These are phyloP conservation scores for Buxus sempervirens DNA, from an alignment of 164 flowering plant species.

Conservation along the genomic window DNA sequence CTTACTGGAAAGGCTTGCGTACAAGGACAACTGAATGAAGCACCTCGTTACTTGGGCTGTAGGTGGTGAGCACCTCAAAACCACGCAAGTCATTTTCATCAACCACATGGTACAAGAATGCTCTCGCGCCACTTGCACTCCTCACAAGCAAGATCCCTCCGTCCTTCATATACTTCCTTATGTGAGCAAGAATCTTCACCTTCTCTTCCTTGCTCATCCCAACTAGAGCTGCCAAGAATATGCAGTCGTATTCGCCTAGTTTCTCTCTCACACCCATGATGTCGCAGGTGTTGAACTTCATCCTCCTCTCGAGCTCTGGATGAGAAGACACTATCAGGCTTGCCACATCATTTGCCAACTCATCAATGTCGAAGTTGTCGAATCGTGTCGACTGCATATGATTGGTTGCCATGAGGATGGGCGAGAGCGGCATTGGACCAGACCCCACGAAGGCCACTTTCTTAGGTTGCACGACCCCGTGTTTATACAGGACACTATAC, in stretches of 20 bases:
- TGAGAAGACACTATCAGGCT: slow-evolving; percentile 27
- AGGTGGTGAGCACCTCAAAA: slow-evolving; percentile 45
- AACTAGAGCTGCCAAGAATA: slow-evolving; percentile 62
- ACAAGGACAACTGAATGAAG: slow-evolving; percentile 49
- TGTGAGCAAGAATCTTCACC: slow-evolving; percentile 39
- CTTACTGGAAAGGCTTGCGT: slow-evolving; percentile 27
- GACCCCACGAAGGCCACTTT: slow-evolving; percentile 64
- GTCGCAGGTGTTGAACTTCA: slow-evolving; percentile 42
- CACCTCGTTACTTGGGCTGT: slow-evolving; percentile 55
- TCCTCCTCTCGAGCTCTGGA: slow-evolving; percentile 43
- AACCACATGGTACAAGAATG: slow-evolving; percentile 55
- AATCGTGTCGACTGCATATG: slow-evolving; percentile 43
- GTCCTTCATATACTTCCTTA: slow-evolving; percentile 40
- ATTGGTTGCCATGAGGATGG: slow-evolving; percentile 46
- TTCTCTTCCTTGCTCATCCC: slow-evolving; percentile 56
- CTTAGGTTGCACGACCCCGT: slow-evolving; percentile 33
- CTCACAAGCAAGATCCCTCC: slow-evolving; percentile 46
- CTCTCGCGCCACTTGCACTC: slow-evolving; percentile 58
- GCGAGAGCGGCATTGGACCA: slow-evolving; percentile 60
- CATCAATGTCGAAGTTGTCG: slow-evolving; percentile 39
- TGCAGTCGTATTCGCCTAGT: slow-evolving; percentile 38
- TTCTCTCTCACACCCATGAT: slow-evolving; percentile 40
- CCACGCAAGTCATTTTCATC: slow-evolving; percentile 39
- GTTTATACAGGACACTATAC: slow-evolving; percentile 24
- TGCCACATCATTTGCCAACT: slow-evolving; percentile 28